These are phyloP conservation scores for Fraxinus anomala DNA, from an alignment of 257 asterid genomes.

Conservation along the genomic window DNA sequence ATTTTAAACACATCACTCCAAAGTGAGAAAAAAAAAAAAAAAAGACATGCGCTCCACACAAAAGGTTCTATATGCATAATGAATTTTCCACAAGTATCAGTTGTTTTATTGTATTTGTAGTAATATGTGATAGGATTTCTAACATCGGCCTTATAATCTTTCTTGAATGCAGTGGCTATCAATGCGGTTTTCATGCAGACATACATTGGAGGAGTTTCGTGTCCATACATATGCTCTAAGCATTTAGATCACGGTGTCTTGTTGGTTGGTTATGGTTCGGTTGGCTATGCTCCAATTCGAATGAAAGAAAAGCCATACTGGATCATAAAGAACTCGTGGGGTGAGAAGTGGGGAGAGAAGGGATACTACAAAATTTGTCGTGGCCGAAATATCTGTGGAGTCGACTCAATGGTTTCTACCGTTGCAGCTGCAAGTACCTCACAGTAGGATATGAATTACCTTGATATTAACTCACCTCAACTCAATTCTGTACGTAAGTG, in stretches of 20 bases:
- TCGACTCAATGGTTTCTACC: conserved; percentile 55
- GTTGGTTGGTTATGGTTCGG: conserved; percentile 50
- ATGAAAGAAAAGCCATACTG: conserved; percentile 50
- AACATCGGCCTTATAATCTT: too few relatives aligned
- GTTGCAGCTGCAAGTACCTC: conserved; percentile 45
- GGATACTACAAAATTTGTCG: conserved; percentile 51
- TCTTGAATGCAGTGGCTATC: conserved; percentile 44
- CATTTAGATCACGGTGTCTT: conserved; percentile 49
- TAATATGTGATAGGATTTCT: too few relatives aligned
- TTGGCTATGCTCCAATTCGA: conserved; percentile 47
- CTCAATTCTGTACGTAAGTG: too few relatives aligned
- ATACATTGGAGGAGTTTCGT: conserved; percentile 22
- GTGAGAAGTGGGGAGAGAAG: conserved; percentile 49
- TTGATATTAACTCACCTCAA: too few relatives aligned
- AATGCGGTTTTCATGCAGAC: conserved; percentile 58
- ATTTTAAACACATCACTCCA: too few relatives aligned
- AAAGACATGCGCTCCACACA: too few relatives aligned
- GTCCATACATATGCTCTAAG: conserved; percentile 51
- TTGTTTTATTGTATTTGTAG: too few relatives aligned
- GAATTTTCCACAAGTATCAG: too few relatives aligned
- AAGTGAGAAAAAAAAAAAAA: too few relatives aligned
- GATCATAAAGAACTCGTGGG: conserved; percentile 62
- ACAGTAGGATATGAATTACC: too few relatives aligned
- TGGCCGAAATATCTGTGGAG: conserved; percentile 49
- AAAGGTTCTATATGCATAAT: too few relatives aligned